Conservation (phyloP, 768 basidiomycete species). For the Pleurotus pulmonarius region DNA sequence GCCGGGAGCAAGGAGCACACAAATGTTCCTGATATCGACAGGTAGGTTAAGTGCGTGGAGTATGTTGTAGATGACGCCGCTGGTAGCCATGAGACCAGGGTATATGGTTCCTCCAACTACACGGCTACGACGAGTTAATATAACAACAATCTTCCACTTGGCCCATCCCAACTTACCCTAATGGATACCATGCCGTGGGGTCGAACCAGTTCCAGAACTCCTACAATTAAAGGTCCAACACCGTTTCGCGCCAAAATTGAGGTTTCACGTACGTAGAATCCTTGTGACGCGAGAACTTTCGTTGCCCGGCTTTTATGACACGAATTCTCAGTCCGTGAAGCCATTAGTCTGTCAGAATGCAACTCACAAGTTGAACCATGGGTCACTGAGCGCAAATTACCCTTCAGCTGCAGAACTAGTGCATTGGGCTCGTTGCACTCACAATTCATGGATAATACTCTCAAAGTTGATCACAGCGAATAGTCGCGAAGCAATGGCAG, state of each 20-base stretch:
- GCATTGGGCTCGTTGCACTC: conserved; percentile 28
- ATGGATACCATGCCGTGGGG: conserved; percentile 98
- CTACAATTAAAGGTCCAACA: conserved; percentile 32
- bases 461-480: conserved; percentile 99
- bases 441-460: conserved; percentile 99
- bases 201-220: conserved; percentile 99
- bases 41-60: conserved; percentile 88
- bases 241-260: too few species aligned
- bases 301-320: conserved; percentile 81
- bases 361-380: conserved; percentile 98
- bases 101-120: conserved; percentile 99
- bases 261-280: conserved; percentile 79
- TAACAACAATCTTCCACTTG: neutral
- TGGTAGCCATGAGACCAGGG: conserved; percentile 97
- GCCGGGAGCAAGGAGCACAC: conserved; percentile 94
- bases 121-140: conserved; percentile 41
- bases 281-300: conserved; percentile 82
- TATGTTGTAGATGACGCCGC: conserved; percentile 92
- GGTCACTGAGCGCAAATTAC: conserved; percentile 57
- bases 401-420: conserved; percentile 10
- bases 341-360: conserved; percentile 1
- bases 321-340: conserved; percentile 13
- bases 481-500: conserved; percentile 91
- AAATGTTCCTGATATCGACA: conserved; percentile 95
- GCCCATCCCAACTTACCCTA: conserved; percentile 35